Conservation (phyloP, 2,329 filamentous ascomycete genomes). For the Cryphonectria radicalis region DNA sequence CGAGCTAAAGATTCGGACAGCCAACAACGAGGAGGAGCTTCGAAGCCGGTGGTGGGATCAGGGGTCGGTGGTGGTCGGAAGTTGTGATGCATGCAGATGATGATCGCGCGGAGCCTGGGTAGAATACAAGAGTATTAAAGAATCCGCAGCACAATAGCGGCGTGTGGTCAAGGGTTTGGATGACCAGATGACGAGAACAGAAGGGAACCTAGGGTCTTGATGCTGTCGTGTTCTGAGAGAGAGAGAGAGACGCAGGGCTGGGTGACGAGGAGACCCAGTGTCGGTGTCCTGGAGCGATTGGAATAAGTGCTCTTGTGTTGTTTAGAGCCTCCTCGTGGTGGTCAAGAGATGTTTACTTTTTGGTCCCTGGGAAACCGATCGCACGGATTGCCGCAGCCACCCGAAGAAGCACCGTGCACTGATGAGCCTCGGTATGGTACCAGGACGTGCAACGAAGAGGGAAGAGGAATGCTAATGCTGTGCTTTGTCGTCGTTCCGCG, state of each 20-base stretch:
- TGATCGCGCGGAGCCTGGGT: conserved; percentile 12
- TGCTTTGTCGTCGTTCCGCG: neutral
- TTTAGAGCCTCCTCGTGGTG: neutral
- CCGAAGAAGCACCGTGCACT: neutral
- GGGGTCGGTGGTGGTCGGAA: conserved; percentile 2
- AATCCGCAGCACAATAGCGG: conserved; percentile 6
- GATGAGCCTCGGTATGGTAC: neutral
- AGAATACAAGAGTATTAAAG: conserved; percentile 21
- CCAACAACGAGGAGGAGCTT: neutral
- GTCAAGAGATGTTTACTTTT: neutral
- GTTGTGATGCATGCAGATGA: conserved; percentile 22
- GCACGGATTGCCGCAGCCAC: neutral
- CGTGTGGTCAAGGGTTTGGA: conserved; percentile 10
- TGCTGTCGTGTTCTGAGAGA: neutral
- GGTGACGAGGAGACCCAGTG: neutral
- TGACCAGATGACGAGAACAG: conserved; percentile 4
- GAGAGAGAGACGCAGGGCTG: neutral
- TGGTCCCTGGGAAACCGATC: neutral
- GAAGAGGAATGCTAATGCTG: neutral
- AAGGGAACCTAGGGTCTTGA: conserved; percentile 1
- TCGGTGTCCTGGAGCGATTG: neutral
- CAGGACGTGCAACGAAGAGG: neutral
- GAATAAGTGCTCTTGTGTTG: conserved; percentile 1
- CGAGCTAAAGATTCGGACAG: neutral
- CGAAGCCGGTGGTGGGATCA: conserved; percentile 12